Base-by-base conservation (phyloP, 306 rosid genomes). In the Albizia julibrissin region DNA sequence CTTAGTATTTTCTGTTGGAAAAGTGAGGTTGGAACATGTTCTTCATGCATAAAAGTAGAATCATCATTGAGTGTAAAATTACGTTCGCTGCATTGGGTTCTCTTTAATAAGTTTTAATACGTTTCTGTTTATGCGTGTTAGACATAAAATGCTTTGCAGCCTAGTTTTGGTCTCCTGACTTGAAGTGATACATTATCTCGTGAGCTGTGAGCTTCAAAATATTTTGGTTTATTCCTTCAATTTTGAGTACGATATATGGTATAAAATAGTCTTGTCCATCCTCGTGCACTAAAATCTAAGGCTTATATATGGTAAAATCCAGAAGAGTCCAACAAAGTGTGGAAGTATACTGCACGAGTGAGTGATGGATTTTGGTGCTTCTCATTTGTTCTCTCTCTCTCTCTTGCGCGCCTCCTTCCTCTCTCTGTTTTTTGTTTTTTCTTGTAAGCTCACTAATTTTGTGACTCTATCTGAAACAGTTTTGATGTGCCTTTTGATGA, bases 401-500 rank as follows among this genome's bases (percentile, higher is more conserved):
- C 1, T 62, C 15, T 59, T 8, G 4, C 21, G 0, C 19, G 3
- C 16, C 27, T 8, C 5, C 65, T 1, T 12, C 31, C 9, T 14
- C 22, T 14, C n/a, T 13, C 54, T 14, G 21, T 50, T 34, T 34
- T 34, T 34, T 34, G 7, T 34, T 34, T 34, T 34, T 5, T 34
- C 40, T 37, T 37, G 40, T 6, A 37, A 37, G 14, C 18, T 78
- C 40, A 72, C 54, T 74, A 69, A 77, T 24, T 74, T 59, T 78
- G 71, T 72, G 50, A 43, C 56, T 59, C n/a, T 71, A 34, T 68
- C 13, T 84, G 61, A 67, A 49, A 66, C 94, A 92, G 97, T 82
- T 91, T 93, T 69, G 85, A 93, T 18, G 81, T 85, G 79, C 87
- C 84, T 49, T 93, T 93, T 79, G 92, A 86, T 72, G 91, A 90